Evolutionary conservation across 192 early-diverging fungal genomes (phyloP), one percentile per base, ranked within the genome.

Genomic region (Geosiphon pyriformis): DNA sequence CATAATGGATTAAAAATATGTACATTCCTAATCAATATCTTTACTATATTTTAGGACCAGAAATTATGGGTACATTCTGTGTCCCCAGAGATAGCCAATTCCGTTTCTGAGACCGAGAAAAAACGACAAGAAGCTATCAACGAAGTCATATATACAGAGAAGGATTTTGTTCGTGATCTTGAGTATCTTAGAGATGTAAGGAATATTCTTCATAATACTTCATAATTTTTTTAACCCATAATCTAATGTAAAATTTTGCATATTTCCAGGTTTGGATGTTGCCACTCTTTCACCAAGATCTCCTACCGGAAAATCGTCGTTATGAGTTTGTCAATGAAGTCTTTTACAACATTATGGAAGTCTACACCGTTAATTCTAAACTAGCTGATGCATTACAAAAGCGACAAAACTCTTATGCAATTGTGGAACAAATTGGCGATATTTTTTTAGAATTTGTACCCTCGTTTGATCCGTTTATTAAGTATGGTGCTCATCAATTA

Each of bases 111-210:
- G 35, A 66, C 81, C 32, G 94, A 98, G 69, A 83, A 88, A 56
- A 91, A 92, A 67, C 84, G 95, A 0, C 96, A 98, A 70, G 94
- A 98, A 75, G 83, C 85, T 35, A 91, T 98, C 70, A 96, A 87
- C 70, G 96, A 98, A 76, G 65, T 96, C 50, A 90, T 96, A 31
- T 85, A 92, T 46, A 94, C 88, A 4, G 92, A 98, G 70, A 86
- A 87, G 63, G 90, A 96, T 70, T 98, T 93, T 82, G 90, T 96
- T 33, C 82, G 82, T 49, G 94, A 98, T 57, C 76, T 98, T 37
- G 85, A 85, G 56, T 83, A 90, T 32, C 74, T 97, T 12, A 81
- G 89, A 71, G 85, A 84, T 64, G 89, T 90, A 76, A 32, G 72
- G 58, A 20, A n/a, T n/a, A n/a, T n/a, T n/a, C n/a, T n/a, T n/a